Percentiles rank a stretch among this genome's conserved stretches.
These are phyloP conservation scores for Macrolepiota fuliginosa DNA, from an alignment of 768 basidiomycete genomes.

Conservation along the genomic window DNA sequence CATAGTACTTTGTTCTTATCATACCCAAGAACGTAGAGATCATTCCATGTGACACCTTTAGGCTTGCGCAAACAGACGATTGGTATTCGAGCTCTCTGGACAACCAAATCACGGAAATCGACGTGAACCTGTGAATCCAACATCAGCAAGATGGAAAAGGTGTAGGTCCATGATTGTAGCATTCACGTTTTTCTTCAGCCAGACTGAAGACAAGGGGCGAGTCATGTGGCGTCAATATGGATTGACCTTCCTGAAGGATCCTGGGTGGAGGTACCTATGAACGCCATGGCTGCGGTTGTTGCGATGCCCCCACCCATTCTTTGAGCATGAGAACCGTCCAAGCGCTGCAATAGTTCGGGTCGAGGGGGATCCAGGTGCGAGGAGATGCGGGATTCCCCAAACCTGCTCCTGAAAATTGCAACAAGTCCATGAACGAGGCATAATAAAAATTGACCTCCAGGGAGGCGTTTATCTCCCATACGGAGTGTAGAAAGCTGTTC, in stretches of 20 bases:
- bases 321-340: neutral
- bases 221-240: neutral
- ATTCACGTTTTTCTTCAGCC: neutral
- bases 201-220: neutral
- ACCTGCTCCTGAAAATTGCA: neutral
- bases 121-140: neutral
- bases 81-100: neutral
- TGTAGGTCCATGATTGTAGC: neutral
- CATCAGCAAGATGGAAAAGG: neutral
- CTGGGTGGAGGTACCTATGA: too few relatives aligned
- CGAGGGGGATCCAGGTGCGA: neutral
- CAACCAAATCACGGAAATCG: neutral
- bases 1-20: neutral
- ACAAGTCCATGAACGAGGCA: neutral
- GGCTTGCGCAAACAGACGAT: neutral
- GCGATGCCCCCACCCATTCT: neutral
- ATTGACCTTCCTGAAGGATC: too few relatives aligned
- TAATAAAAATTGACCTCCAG: neutral
- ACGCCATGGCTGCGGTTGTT: neutral
- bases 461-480: neutral
- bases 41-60: neutral
- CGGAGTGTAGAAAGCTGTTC: neutral
- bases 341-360: neutral
- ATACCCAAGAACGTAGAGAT: neutral
- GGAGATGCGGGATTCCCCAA: neutral